Evolutionary conservation across 441 rosid genomes (phyloP), one percentile per base, ranked within the genome.

Genomic region (Hypseocharis bilobata): DNA sequence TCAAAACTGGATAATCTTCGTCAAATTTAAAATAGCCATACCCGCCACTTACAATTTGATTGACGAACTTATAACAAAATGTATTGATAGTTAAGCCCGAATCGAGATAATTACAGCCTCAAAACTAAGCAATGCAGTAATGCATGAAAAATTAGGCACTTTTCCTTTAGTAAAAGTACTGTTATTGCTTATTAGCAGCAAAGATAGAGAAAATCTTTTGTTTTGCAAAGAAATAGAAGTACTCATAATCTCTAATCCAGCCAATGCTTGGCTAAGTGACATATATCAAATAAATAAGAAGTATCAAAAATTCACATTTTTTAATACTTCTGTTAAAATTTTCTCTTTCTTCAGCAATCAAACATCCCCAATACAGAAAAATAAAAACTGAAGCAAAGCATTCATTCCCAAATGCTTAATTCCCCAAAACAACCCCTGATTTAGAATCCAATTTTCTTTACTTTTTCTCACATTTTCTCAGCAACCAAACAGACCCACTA

Each of bases 401-500:
- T n/a, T n/a, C n/a, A n/a, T n/a, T n/a, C n/a, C n/a, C n/a, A n/a
- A 58, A 19, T 25, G 17, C 22, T 49, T 2, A 30, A 23, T 22
- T 7, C 13, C 38, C 23, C 13, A 34, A 8, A 54, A 64, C 26
- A 19, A 20, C 16, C 28, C n/a, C 11, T 13, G 40, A 27, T n/a
- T 25, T 3, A 17, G 1, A 27, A 40, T 20, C 23, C 49, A 52
- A 54, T 51, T 7, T 6, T 17, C 16, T 17, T 49, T 40, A 4
- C 13, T 25, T 3, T 42, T 47, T 54, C 64, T 52, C 42, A 44
- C 57, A 66, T 66, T 71, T 64, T 56, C 78, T 38, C 52, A 66
- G 11, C 40, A 70, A 67, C 66, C 64, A 68, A 78, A 64, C 51
- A 67, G 32, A 3, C 16, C 59, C 23, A 16, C n/a, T n/a, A n/a